Base-by-base conservation (phyloP, 2,329 filamentous ascomycete species). In the Colletotrichum echinochloae region DNA sequence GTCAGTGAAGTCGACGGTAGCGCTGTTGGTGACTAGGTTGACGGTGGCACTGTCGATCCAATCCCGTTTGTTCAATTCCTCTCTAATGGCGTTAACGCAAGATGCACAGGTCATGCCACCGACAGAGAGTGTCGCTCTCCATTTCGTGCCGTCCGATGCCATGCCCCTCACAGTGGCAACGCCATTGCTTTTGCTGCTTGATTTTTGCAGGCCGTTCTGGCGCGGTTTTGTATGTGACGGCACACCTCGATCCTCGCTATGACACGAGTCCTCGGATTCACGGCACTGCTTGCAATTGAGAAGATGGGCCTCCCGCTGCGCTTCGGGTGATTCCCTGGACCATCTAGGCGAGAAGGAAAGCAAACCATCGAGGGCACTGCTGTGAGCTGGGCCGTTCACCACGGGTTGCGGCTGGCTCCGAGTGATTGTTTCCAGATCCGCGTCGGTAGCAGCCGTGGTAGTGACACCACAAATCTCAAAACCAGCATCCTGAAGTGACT, bases 51-150 rank as follows among this genome's bases (percentile, higher is more conserved):
- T 85, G 60, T 84, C 82, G 33, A 94, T 82, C 83, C 87, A 91
- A 6, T 87, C 83, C 28, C 85, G 79, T 71, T 88, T 87, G 56
- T 87, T 81, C 46, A 94, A 79, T 72, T 88, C 87, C 8, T 86
- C 81, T 16, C 87, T 90, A 74, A 94, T 88, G 48, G 85, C 84
- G 76, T 90, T 90, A 63, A 86, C 85, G 75, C 92, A 94, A 16
- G 90, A 86, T 18, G 89, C 88, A 77, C 92, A 94, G 5, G 90
- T 93, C 91, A 94, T 94, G 62, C 92, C 92, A 35, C 86, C 88
- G 49, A 94, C 85, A 26, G 90, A 88, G n/a, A 90, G 73, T 0
- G 82, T 85, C 2, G 84, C 87, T 48, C 83, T 80, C 83, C 86
- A 90, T 55, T 61, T 41, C 14, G 55, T 35, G 26, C 28, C 49